Conservation (phyloP, 768 basidiomycete species). For the Lanmaoa pseudosensibilis region DNA sequence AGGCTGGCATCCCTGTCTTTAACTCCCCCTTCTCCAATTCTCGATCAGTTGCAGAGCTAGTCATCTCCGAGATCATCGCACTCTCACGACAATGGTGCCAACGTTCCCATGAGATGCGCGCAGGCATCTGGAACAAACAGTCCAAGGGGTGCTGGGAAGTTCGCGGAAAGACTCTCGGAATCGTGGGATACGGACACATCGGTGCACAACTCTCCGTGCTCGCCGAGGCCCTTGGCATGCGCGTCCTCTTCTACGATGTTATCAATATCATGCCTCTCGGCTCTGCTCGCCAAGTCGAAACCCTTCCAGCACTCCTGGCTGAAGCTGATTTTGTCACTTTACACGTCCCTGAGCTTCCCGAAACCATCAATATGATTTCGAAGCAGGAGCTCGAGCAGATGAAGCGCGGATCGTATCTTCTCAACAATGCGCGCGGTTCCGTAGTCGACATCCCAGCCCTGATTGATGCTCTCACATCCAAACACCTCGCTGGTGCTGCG, state of each 20-base stretch:
- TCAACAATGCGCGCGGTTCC: slow-evolving; percentile 96
- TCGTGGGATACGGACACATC: slow-evolving; percentile 98
- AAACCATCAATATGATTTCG: slow-evolving; percentile 94
- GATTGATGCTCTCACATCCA: slow-evolving; percentile 75
- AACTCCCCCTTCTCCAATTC: slow-evolving; percentile 99
- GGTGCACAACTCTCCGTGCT: slow-evolving; percentile 96
- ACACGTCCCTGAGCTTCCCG: slow-evolving; percentile 94
- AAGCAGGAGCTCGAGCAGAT: slow-evolving; percentile 75
- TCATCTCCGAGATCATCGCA: slow-evolving; percentile 89
- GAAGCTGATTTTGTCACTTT: slow-evolving; percentile 93
- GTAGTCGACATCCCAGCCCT: slow-evolving; percentile 96
- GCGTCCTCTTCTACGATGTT: slow-evolving; percentile 93
- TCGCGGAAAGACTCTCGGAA: slow-evolving; percentile 96
- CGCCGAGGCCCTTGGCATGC: slow-evolving; percentile 93
- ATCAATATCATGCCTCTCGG: slow-evolving; percentile 98
- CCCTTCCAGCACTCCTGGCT: slow-evolving; percentile 67
- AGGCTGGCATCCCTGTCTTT: slow-evolving; percentile 94
- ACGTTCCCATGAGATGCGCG: slow-evolving; percentile 81
- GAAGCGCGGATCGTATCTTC: slow-evolving; percentile 93
- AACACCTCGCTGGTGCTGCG: slow-evolving; percentile 83
- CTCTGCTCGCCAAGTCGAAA: slow-evolving; percentile 85
- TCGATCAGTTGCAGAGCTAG: slow-evolving; percentile 97
- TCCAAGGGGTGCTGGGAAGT: slow-evolving; percentile 98
- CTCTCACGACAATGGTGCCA: slow-evolving; percentile 94
- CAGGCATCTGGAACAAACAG: slow-evolving; percentile 97